Base-by-base conservation (phyloP, 148 eudicot species). In the Simmondsia chinensis region DNA sequence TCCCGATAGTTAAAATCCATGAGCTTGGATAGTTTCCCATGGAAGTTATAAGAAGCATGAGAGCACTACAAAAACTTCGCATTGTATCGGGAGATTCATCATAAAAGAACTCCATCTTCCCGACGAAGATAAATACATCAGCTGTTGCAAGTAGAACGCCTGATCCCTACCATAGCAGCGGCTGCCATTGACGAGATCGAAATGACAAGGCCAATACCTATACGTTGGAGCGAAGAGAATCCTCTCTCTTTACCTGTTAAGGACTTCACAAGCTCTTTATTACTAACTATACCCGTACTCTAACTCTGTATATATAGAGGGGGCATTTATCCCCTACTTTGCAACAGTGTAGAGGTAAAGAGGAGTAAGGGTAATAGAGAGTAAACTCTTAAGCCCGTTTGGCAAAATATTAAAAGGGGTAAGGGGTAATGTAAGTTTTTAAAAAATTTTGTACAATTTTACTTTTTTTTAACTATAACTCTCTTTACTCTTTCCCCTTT, bases 21-120 rank as follows among this genome's bases (percentile, higher is more conserved):
- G 54, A 35, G 17, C 22, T 50, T 39, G 25, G 17, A 23, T 50
- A 50, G 1, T 25, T 7, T 12, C 54, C 54, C 33, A 50, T 34
- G 8, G 54, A 21, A 11, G 28, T 10, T 8, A 29, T 35, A 3
- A 50, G 11, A n/a, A 50, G 14, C 2, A 39, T 13, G 20, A 50
- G 29, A 22, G 54, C 54, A 24, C 39, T 50, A 11, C 54, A 50
- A 1, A 50, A 50, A 24, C 54, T 23, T 9, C 43, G 33, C 54
- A 33, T 50, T 1, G 33, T 29, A 4, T 50, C 54, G 25, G 54
- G 54, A 11, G 54, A 50, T 24, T 50, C 29, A 9, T 50, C 43
- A 13, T 35, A 35, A 3, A 35, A 35, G 39, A 50, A 50, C 43
- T 50, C 54, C 21, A 50, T 16, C 14, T 35, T 22, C 14, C 19